Evolutionary conservation across 148 eudicot genomes (phyloP).

Genomic region (Camellia lanceoleosa): DNA sequence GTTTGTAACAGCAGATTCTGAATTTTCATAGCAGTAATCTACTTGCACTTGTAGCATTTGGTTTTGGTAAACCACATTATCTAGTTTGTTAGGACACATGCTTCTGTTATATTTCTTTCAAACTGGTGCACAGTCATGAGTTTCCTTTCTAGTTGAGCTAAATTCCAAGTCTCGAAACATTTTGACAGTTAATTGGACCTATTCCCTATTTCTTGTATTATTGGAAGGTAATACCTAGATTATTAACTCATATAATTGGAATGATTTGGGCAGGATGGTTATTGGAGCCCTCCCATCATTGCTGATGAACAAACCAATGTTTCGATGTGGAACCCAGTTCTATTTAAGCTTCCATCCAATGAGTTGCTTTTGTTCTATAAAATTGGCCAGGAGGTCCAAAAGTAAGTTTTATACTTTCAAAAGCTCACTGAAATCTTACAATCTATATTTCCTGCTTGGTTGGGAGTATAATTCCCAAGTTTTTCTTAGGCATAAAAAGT

Average conservation of each 20-base stretch:
- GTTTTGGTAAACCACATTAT: background rate
- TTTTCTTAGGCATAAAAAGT: background rate
- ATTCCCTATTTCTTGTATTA: background rate
- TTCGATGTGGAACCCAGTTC: conserved; percentile 97
- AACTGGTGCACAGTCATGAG: background rate
- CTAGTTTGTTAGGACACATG: background rate
- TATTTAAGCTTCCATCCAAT: conserved; percentile 59
- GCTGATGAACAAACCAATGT: conserved; percentile 64
- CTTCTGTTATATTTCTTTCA: background rate
- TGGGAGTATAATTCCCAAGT: background rate
- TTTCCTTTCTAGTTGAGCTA: background rate
- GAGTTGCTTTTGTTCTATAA: conserved; percentile 86
- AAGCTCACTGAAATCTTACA: background rate
- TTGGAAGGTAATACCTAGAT: background rate
- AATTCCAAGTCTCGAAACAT: background rate
- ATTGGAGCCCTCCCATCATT: conserved; percentile 68
- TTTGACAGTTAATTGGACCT: background rate
- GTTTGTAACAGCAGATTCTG: background rate
- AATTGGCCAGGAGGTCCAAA: conserved; percentile 78
- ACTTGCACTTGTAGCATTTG: background rate
- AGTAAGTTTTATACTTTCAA: conserved; percentile 42
- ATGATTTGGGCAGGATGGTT: conserved; percentile 57
- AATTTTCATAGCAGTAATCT: background rate
- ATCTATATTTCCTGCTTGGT: background rate
- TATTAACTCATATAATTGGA: background rate